A percentile compares a stretch with the other conserved stretches of the same genome.
These are phyloP conservation scores for Trypanosoma brucei DNA, from an alignment of 208 protist species.

Conservation along the genomic window DNA sequence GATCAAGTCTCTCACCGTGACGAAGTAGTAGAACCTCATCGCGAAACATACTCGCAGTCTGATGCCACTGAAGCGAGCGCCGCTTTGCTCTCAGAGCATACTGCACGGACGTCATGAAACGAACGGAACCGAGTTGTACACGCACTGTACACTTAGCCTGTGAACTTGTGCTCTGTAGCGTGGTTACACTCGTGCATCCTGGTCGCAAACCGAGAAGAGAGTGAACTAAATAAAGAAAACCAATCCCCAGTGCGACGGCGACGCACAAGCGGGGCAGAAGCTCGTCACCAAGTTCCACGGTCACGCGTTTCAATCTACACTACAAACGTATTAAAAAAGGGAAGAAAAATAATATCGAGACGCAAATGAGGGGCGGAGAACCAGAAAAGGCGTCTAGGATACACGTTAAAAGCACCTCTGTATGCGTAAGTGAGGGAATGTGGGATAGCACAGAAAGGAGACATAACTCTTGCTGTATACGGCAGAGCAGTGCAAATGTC, in stretches of 20 bases:
- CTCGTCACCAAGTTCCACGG: conserved; percentile 1
- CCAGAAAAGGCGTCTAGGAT: too few relatives aligned
- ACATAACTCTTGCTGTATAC: too few relatives aligned
- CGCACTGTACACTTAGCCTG: background rate
- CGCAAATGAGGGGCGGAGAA: too few relatives aligned
- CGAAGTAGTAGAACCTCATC: conserved; percentile 68
- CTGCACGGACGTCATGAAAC: conserved; percentile 52
- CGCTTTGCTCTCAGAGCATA: conserved; percentile 54
- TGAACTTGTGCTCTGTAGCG: background rate
- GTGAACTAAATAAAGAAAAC: conserved; percentile 5
- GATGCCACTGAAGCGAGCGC: conserved; percentile 6
- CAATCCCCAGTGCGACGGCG: conserved; percentile 11
- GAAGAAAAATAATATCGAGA: conserved; percentile 6
- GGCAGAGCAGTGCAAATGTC: too few relatives aligned
- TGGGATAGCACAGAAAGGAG: too few relatives aligned
- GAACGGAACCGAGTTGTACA: conserved; percentile 22
- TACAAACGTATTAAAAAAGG: conserved; percentile 1
- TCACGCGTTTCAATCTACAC: background rate
- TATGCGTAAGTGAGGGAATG: too few relatives aligned
- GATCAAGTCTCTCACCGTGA: conserved; percentile 78
- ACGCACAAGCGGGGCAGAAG: conserved; percentile 14
- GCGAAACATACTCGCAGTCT: conserved; percentile 29
- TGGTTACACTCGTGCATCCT: background rate
- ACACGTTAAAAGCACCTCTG: too few relatives aligned
- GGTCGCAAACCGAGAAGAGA: too few relatives aligned